These are phyloP conservation scores for Selaginella tamariscina DNA, from an alignment of 75 land plant genomes.

Conservation along the genomic window DNA sequence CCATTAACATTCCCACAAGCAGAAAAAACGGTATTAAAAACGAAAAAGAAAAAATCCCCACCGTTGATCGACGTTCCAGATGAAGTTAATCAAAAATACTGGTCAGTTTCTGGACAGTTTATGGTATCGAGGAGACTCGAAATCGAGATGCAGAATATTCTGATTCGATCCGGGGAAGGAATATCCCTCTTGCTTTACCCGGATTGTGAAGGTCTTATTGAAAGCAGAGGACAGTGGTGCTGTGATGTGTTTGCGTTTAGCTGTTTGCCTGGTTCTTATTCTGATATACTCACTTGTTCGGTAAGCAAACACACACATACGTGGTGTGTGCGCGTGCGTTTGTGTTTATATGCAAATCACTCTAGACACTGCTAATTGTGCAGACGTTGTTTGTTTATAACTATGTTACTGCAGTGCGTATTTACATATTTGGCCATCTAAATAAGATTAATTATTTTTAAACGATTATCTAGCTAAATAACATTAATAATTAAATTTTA, in stretches of 20 bases:
- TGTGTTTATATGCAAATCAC: no score
- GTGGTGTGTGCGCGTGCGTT: no score
- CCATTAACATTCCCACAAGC: not conserved
- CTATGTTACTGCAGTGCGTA: not conserved
- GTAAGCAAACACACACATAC: no score
- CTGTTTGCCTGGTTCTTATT: constrained; percentile 5
- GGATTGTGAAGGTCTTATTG: constrained; percentile 4
- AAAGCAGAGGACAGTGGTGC: not conserved
- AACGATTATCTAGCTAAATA: not conserved
- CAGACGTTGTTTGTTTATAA: not conserved
- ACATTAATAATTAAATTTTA: not conserved
- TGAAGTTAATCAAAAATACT: constrained; percentile 11
- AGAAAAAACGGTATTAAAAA: not conserved
- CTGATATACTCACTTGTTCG: constrained; percentile 1
- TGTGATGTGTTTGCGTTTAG: constrained; percentile 1
- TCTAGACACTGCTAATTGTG: no score
- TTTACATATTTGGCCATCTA: not conserved
- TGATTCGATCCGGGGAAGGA: not conserved
- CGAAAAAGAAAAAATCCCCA: not conserved
- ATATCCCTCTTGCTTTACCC: not conserved
- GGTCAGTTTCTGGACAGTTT: constrained; percentile 2
- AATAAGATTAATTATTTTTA: no score
- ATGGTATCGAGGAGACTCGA: constrained; percentile 7
- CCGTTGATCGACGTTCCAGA: not conserved
- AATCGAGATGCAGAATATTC: not conserved